Conservation (phyloP, 1,284 basidiomycete species). For the Taiwanofungus camphoratus region DNA sequence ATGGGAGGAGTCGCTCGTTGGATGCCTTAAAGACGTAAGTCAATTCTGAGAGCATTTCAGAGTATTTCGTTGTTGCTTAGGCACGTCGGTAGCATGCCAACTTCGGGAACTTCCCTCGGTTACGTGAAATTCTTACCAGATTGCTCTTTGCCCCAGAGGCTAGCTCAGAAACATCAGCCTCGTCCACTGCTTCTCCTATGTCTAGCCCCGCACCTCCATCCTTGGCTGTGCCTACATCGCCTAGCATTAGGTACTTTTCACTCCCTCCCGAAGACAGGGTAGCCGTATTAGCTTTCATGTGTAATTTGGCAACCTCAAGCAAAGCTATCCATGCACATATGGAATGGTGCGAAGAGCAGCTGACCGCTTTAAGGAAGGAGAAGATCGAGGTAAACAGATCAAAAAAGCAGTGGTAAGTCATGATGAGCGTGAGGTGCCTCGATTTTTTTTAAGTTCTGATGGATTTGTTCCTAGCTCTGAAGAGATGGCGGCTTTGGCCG, state of each 20-base stretch:
- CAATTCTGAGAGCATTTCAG: constrained; percentile 10
- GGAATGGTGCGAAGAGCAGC: constrained; percentile 83
- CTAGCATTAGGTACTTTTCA: constrained; percentile 68
- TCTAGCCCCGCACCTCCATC: constrained; percentile 34
- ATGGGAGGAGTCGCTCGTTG: constrained; percentile 84
- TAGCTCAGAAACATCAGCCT: constrained; percentile 30
- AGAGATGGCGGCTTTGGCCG: constrained; percentile 63
- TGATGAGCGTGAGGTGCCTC: neutral
- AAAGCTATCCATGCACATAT: constrained; percentile 84
- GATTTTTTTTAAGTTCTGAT: constrained; percentile 4
- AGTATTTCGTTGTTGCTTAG: neutral
- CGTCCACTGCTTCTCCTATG: constrained; percentile 33
- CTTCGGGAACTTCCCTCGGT: constrained; percentile 63
- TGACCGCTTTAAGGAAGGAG: constrained; percentile 92
- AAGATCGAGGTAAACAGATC: constrained; percentile 90
- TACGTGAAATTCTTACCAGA: constrained; percentile 71
- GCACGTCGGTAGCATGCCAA: constrained; percentile 63
- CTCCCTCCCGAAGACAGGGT: constrained; percentile 79
- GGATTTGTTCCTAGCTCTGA: constrained; percentile 47
- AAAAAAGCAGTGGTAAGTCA: constrained; percentile 78
- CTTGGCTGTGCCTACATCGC: constrained; percentile 40
- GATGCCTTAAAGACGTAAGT: constrained; percentile 85
- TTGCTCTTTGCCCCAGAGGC: constrained; percentile 65
- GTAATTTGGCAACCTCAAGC: constrained; percentile 86
- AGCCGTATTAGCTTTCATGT: constrained; percentile 82